Percentiles rank a stretch among this genome's conserved stretches.
Evolutionary conservation across 2,329 filamentous ascomycete species (phyloP).

Genomic region (Parafenestella ontariensis): DNA sequence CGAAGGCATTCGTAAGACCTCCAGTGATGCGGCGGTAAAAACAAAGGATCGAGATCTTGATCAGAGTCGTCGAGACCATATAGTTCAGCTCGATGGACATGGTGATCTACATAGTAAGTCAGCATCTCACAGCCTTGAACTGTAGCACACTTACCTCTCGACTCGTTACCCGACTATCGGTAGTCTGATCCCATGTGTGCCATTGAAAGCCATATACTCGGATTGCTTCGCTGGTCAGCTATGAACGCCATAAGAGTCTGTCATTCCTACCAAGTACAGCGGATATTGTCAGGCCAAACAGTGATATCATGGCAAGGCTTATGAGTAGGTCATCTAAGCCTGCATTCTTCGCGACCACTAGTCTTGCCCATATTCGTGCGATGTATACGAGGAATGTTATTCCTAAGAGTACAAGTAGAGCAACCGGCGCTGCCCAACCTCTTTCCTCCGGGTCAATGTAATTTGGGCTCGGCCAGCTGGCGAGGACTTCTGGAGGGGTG

Average conservation of each 20-base stretch:
- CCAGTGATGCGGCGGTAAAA: conserved; percentile 55
- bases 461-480: conserved; percentile 57
- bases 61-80: conserved; percentile 33
- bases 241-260: too few species aligned
- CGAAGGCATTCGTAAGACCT: conserved; percentile 44
- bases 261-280: conserved; percentile 32
- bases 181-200: conserved; percentile 45
- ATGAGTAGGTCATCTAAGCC: conserved; percentile 59
- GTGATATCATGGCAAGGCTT: conserved; percentile 50
- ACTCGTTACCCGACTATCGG: conserved; percentile 21
- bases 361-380: conserved; percentile 57
- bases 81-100: conserved; percentile 45
- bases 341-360: conserved; percentile 54
- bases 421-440: conserved; percentile 53
- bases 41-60: conserved; percentile 44
- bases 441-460: conserved; percentile 55
- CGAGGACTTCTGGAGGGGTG: conserved; percentile 52
- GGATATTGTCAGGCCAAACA: conserved; percentile 41
- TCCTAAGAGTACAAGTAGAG: conserved; percentile 50
- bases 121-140: conserved; percentile 1
- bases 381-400: conserved; percentile 51
- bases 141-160: conserved; percentile 25
- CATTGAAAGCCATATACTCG: conserved; percentile 41
- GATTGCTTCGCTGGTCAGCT: conserved; percentile 30
- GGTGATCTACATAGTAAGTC: conserved; percentile 25